Evolutionary conservation across 805 yeast genomes (phyloP), one percentile per base, ranked within the genome.

Genomic region (Geotrichum ghanense): DNA sequence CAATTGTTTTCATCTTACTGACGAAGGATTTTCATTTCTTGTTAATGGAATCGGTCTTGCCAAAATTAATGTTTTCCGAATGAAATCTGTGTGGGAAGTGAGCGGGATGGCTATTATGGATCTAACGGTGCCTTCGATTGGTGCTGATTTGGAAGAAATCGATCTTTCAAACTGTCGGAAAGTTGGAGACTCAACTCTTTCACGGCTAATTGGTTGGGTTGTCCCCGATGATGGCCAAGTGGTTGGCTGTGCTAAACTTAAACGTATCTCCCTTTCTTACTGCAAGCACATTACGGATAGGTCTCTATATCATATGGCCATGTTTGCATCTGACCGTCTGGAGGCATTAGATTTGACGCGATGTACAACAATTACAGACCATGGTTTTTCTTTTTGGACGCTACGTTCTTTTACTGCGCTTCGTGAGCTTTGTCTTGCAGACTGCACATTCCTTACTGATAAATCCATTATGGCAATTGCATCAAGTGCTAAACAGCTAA

Each of bases 71-170:
- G 62, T 64, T 7, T 64, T 83, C 44, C 72, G 70, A 50, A 80
- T 83, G 87, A 70, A 69, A 50, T 76, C 83, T 14, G 80, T 76
- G 43, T 83, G 90, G 90, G 85, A 81, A 53, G 77, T 83, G 6
- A 75, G 81, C 49, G 85, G 87, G 2, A 79, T 81, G 85, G 83
- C 89, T 2, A 80, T 83, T 24, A 81, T 83, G 87, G 90, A 83
- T 59, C 62, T 83, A 39, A 74, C 86, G 1, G 78, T 75, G 1
- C 80, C 81, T 0, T 70, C 75, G 53, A 78, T 81, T 25, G 88
- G 88, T 6, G 66, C 70, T 26, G 63, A 71, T 51, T 63, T 83
- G 34, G 76, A 70, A 46, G 78, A 75, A 45, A 66, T 83, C 19
- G 87, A 83, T 59, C 65, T 83, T 40, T 73, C 84, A 7, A 82